phyloP scores from a whole-genome alignment of 2,329 filamentous ascomycete genomes.

The Penicillium paneum region DNA sequence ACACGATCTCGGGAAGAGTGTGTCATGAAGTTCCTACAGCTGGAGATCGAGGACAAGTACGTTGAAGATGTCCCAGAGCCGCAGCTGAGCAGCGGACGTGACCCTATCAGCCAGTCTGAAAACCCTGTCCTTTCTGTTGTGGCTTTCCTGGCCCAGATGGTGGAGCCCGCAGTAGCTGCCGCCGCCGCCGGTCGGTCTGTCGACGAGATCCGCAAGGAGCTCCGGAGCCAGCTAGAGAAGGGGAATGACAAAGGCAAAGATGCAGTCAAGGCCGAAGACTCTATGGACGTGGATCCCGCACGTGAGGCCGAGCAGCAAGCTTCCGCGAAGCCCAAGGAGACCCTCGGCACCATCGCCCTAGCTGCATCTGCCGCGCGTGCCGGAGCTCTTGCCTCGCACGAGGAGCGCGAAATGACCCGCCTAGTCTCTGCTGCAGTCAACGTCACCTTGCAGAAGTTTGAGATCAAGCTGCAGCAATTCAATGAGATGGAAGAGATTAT shows the following conservation, averaged over 20 bases:
- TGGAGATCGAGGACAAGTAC: conserved; percentile 98
- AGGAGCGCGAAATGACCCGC: conserved; percentile 94
- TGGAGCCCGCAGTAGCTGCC: conserved; percentile 84
- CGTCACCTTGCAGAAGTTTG: conserved; percentile 89
- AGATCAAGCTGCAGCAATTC: conserved; percentile 94
- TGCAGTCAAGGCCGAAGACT: conserved; percentile 54
- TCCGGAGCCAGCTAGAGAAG: conserved; percentile 74
- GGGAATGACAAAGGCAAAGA: conserved; percentile 49
- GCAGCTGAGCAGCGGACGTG: conserved; percentile 69
- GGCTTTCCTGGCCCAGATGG: conserved; percentile 85
- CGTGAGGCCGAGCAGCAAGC: conserved; percentile 30
- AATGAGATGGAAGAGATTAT: conserved; percentile 92
- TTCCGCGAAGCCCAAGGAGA: conserved; percentile 46
- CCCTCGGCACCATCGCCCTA: conserved; percentile 70
- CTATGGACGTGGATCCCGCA: conserved; percentile 55
- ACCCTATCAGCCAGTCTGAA: conserved; percentile 88
- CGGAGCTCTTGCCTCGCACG: conserved; percentile 85
- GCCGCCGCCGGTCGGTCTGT: conserved; percentile 86
- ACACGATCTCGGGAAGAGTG: conserved; percentile 93
- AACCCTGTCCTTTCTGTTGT: conserved; percentile 97
- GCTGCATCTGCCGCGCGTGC: conserved; percentile 82
- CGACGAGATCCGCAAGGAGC: conserved; percentile 74
- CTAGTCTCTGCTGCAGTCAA: conserved; percentile 91
- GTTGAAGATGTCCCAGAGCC: conserved; percentile 72
- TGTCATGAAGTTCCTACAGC: conserved; percentile 89